Base-by-base conservation (phyloP, 306 rosid species). In the Acacia acuminata region DNA sequence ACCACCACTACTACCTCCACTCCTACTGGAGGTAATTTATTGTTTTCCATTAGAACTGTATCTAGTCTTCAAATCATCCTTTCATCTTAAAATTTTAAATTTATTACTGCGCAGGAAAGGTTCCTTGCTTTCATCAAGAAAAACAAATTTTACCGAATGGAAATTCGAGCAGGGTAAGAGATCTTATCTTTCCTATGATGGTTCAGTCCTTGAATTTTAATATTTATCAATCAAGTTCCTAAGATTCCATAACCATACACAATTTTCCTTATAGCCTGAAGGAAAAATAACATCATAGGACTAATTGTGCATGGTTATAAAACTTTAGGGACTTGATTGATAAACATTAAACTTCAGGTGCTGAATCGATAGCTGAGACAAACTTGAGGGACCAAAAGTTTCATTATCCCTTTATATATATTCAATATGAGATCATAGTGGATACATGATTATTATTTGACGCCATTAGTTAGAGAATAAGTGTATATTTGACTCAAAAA, bases 21-120 rank as follows among this genome's bases (percentile, higher is more conserved):
- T 81, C 83, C 82, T 84, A 75, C 83, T 82, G 93, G 87, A 90
- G 97, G 99, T 96, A 94, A 93, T 78, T 71, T 79, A 76, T 77
- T 75, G 76, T 76, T 78, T 86, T 56, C 75, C 75, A 69, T 81
- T 76, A 80, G 72, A 75, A 68, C 51, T 51, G 47, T 38, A 63
- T 63, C 64, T 72, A 77, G 44, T 75, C 75, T 69, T 72, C 40
- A 80, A 76, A 79, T 73, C 67, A 81, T 74, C 82, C 14, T 66
- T 19, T 72, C 43, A 55, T 63, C 86, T 76, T 82, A 40, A 71
- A 76, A 77, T 71, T 79, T 69, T 2, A 75, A 22, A 44, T 71
- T 75, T 73, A 77, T 44, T 6, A 27, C 82, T 73, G 81, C 79
- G 65, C 91, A 92, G 97, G 80, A 79, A 83, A 71, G 65, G 69